Conservation (phyloP, 352 stramenopile genomes). For the Phytophthora sojae region DNA sequence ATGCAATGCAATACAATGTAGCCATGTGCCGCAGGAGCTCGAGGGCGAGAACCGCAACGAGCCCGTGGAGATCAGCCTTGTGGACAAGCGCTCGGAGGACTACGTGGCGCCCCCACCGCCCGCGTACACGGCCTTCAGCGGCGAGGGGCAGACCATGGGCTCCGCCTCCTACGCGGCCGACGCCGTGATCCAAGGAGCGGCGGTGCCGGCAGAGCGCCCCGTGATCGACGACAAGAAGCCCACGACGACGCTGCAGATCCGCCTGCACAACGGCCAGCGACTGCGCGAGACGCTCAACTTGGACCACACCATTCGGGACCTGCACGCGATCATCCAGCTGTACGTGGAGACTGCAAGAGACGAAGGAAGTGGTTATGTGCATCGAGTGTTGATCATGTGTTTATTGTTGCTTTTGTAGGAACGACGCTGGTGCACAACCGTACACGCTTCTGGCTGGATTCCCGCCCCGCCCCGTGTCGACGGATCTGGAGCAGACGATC, state of each 20-base stretch:
- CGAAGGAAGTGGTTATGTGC: not conserved
- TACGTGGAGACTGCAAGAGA: constrained; percentile 33
- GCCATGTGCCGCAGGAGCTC: constrained; percentile 77
- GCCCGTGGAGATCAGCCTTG: constrained; percentile 82
- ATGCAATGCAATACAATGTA: constrained; percentile 16
- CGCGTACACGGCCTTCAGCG: constrained; percentile 89
- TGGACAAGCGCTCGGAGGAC: constrained; percentile 89
- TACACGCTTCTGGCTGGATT: constrained; percentile 95
- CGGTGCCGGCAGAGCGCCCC: constrained; percentile 48
- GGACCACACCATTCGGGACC: constrained; percentile 86
- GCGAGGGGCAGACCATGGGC: constrained; percentile 85
- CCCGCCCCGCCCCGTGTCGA: constrained; percentile 88
- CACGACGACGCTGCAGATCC: constrained; percentile 90
- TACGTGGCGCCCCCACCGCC: constrained; percentile 74
- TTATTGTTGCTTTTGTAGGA: constrained; percentile 41
- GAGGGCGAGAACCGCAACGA: constrained; percentile 74
- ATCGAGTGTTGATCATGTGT: not conserved
- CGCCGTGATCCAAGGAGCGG: constrained; percentile 52
- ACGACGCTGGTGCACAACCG: constrained; percentile 68
- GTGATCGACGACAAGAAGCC: constrained; percentile 89
- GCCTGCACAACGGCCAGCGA: constrained; percentile 83
- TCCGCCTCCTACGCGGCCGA: constrained; percentile 54
- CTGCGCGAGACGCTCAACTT: constrained; percentile 89
- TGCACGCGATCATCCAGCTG: constrained; percentile 90
- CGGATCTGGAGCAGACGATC: constrained; percentile 87